phyloP scores from a whole-genome alignment of 2,329 filamentous ascomycete genomes.

The Beauveria pseudobassiana region DNA sequence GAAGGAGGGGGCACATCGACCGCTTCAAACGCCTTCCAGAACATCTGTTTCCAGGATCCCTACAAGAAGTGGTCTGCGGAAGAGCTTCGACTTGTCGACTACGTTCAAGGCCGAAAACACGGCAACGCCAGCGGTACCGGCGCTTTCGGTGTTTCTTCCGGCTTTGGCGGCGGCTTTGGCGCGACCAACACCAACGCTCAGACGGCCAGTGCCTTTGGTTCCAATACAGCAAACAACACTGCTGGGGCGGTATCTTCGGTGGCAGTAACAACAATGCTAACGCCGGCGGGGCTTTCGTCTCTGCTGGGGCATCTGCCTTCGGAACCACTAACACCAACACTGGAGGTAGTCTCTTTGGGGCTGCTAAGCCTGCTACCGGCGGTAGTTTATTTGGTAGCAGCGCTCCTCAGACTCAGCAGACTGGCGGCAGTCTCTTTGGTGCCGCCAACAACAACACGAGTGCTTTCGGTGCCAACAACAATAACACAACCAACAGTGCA shows the following conservation, averaged over 20 bases:
- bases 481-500: conserved; percentile 16
- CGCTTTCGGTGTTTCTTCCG: conserved; percentile 63
- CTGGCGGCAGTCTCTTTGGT: conserved; percentile 33
- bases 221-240: conserved; percentile 22
- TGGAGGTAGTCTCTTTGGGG: conserved; percentile 33
- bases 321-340: conserved; percentile 23
- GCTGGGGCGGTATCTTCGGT: conserved; percentile 32
- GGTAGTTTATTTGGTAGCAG: conserved; percentile 31
- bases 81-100: conserved; percentile 76
- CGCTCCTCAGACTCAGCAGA: conserved; percentile 14
- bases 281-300: conserved; percentile 16
- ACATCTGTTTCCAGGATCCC: conserved; percentile 67
- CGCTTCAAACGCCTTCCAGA: conserved; percentile 64
- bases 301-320: conserved; percentile 24
- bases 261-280: conserved; percentile 24
- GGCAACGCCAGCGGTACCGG: conserved; percentile 80
- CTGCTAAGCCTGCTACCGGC: conserved; percentile 21
- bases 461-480: conserved; percentile 18
- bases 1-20: conserved; percentile 58
- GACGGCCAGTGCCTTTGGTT: conserved; percentile 36
- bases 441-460: conserved; percentile 21
- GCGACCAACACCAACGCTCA: conserved; percentile 28
- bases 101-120: conserved; percentile 74
- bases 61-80: conserved; percentile 91
- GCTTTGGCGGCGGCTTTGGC: conserved; percentile 46